Evolutionary conservation across 345 rosid genomes (phyloP).

Genomic region (Pistacia vera): DNA sequence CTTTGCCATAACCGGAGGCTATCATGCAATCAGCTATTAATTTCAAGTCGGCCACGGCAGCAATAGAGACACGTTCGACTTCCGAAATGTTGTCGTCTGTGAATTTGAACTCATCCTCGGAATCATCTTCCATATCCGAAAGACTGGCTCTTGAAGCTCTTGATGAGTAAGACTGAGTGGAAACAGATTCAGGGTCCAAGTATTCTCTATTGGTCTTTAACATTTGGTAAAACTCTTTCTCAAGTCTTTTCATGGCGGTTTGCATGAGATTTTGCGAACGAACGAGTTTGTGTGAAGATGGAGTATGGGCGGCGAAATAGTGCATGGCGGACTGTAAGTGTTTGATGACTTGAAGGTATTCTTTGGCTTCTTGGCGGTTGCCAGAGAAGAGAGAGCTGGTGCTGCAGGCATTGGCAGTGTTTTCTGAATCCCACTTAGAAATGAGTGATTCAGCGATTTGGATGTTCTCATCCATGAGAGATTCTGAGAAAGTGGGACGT

Average conservation of each 20-base stretch:
- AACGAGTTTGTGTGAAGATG: conserved; percentile 48
- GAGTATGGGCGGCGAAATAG: conserved; percentile 34
- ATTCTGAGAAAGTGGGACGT: conserved; percentile 52
- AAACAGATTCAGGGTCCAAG: conserved; percentile 62
- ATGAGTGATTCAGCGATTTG: conserved; percentile 42
- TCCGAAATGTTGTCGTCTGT: conserved; percentile 34
- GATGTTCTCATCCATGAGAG: conserved; percentile 55
- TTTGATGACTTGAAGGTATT: conserved; percentile 43
- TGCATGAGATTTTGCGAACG: conserved; percentile 59
- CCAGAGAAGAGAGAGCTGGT: conserved; percentile 47
- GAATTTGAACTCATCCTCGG: conserved; percentile 20
- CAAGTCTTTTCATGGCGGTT: conserved; percentile 64
- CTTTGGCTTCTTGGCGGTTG: conserved; percentile 53
- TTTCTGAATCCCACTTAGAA: conserved; percentile 35
- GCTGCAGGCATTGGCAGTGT: conserved; percentile 18
- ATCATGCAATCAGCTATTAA: conserved; percentile 75
- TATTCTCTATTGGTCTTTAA: conserved; percentile 48
- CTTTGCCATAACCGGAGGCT: conserved; percentile 58
- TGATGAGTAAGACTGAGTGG: conserved; percentile 38
- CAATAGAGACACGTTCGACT: conserved; percentile 26
- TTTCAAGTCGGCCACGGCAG: conserved; percentile 52
- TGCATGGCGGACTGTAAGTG: conserved; percentile 68
- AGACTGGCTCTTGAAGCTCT: conserved; percentile 22
- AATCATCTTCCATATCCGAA: conserved; percentile 31
- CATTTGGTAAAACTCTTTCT: conserved; percentile 70